Evolutionary conservation across 352 stramenopile species (phyloP), one percentile per base, ranked within the genome.

Genomic region (Phytophthora tubulina): DNA sequence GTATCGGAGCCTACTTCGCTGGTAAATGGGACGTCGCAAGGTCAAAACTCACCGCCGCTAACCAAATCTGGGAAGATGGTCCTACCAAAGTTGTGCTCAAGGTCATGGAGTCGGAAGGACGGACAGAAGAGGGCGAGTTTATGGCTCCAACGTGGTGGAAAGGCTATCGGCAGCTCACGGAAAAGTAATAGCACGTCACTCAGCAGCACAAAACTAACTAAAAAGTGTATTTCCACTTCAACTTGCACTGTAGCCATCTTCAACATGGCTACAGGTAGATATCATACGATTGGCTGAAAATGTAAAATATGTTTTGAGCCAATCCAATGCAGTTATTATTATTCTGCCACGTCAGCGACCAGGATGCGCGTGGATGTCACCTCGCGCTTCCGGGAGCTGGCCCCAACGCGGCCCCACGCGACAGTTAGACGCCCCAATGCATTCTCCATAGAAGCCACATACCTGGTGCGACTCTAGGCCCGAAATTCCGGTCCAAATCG

Each of bases 1-100:
- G 97, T 15, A 93, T 98, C n/a, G 81, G 89, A 11, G 76, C 90
- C 8, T 99, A 99, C 67, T 94, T 99, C 45, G 80, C 84, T 4
- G 97, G 97, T 39, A 91, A 98, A 58, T 99, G 96, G 95, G 81
- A 89, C 21, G 48, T 83, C 6, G 96, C 94, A 33, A 88, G 92
- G 41, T 67, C 88, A 33, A 87, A 89, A 42, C 81, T 99, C 14
- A 91, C 89, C 3, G 57, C 78, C 15, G 95, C 96, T 8, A 96
- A 98, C 58, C 95, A 98, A 59, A 92, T 98, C 45, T 90, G 95
- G 87, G 88, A 93, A 54, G 90, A 95, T 58, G 92, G 88, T 0
- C 87, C 86, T 8, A 94, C 85, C 5, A 95, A 98, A 58, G 96
- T 98, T n/a, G 91, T 98, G 36, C 89, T 94, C 36, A 90, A 92